These are phyloP conservation scores for Yamadazyma membranifaciens DNA, from an alignment of 1,139 yeast genomes.

Conservation along the genomic window DNA sequence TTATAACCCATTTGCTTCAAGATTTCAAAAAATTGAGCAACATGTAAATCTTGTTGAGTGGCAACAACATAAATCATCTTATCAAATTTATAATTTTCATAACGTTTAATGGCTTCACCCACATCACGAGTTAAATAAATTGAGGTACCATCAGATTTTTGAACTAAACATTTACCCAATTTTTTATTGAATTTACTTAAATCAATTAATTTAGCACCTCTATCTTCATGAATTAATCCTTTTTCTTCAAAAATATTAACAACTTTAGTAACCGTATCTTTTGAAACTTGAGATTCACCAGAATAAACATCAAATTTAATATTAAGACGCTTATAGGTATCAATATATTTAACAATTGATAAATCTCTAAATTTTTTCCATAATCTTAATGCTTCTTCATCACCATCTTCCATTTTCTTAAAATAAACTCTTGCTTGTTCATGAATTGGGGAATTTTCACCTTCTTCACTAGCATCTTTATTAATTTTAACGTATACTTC, in stretches of 20 bases:
- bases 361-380: conserved; percentile 91
- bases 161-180: conserved; percentile 90
- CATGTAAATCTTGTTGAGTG: conserved; percentile 91
- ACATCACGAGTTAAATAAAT: conserved; percentile 94
- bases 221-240: conserved; percentile 78
- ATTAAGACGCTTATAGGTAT: conserved; percentile 88
- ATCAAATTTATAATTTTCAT: conserved; percentile 81
- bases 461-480: conserved; percentile 75
- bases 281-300: conserved; percentile 93
- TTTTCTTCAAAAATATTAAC: conserved; percentile 61
- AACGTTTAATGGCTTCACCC: conserved; percentile 94
- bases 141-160: conserved; percentile 95
- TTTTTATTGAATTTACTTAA: conserved; percentile 85
- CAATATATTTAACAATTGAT: conserved; percentile 81
- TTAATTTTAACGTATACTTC: conserved; percentile 91
- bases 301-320: conserved; percentile 84
- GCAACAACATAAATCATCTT: conserved; percentile 97
- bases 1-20: conserved; percentile 87
- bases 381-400: conserved; percentile 68
- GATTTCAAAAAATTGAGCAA: conserved; percentile 92
- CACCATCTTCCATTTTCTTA: conserved; percentile 93
- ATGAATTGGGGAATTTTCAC: conserved; percentile 65
- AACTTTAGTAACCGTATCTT: conserved; percentile 68
- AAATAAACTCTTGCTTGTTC: conserved; percentile 87
- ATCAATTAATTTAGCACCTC: conserved; percentile 89